Conservation (phyloP, 495 filamentous ascomycete species). For the Aspergillus leporis region DNA sequence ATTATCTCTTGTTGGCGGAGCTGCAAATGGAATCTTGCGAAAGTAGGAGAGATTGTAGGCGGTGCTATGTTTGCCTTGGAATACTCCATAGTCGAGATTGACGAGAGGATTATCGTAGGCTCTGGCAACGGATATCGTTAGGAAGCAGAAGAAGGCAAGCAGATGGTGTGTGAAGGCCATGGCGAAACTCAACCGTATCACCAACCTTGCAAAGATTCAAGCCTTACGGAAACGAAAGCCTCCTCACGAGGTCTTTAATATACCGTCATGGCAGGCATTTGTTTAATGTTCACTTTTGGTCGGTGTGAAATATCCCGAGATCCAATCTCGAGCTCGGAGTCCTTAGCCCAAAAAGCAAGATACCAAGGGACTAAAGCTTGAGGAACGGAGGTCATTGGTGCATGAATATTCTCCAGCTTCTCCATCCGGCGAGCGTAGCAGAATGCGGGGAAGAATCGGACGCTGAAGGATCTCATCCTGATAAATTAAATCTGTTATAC, state of each 20-base stretch:
- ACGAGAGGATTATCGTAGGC: slow-evolving; percentile 31
- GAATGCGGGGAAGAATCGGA: slow-evolving; percentile 9
- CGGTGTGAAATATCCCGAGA: slow-evolving; percentile 19
- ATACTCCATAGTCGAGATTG: slow-evolving; percentile 56
- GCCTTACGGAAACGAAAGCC: not conserved
- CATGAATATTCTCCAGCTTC: slow-evolving; percentile 1
- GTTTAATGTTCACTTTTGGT: not conserved
- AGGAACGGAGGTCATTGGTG: slow-evolving; percentile 9
- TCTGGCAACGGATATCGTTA: slow-evolving; percentile 10
- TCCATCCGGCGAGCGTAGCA: not conserved
- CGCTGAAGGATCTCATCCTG: not conserved
- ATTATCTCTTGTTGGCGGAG: slow-evolving; percentile 54
- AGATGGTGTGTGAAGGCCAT: slow-evolving; percentile 12
- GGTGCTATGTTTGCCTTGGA: slow-evolving; percentile 55
- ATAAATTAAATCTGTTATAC: not conserved
- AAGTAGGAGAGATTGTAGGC: slow-evolving; percentile 55
- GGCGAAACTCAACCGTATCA: not conserved
- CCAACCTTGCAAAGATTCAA: not conserved
- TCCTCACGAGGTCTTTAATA: not conserved
- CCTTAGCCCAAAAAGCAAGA: not conserved
- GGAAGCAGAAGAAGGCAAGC: slow-evolving; percentile 5
- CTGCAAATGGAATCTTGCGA: slow-evolving; percentile 59
- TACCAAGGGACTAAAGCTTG: not conserved
- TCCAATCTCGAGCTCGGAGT: not conserved
- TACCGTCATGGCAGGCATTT: not conserved